Base-by-base conservation (phyloP, 2,329 filamentous ascomycete species). In the Penicillium sp. region DNA sequence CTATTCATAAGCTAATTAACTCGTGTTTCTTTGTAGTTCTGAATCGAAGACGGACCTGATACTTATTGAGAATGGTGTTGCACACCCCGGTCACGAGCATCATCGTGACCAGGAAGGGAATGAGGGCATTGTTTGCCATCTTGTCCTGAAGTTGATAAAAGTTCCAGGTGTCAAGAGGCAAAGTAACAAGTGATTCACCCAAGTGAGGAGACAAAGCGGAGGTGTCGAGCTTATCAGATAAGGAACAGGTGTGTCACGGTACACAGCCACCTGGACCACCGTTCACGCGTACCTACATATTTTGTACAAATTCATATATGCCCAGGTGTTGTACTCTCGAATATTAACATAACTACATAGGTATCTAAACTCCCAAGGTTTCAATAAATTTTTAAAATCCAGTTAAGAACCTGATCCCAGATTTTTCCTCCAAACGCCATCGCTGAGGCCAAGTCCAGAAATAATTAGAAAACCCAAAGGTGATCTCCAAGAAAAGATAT, bases 61-160 rank as follows among this genome's bases (percentile, higher is more conserved):
- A 97, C 73, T 99, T 99, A 65, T 93, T 97, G 68, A 99, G 82
- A 59, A 99, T 84, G 1, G 94, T 99, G 74, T 99, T 99, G 82
- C 91, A 96, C 59, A 96, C 91, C 60, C 93, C 93, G 25, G 93
- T 97, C 71, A 96, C 78, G 70, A 97, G 82, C 93, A 97, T 97
- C 90, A 97, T 95, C 67, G 82, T 88, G 74, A 97, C 91, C 61
- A 97, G 82, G 69, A 97, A 83, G 36, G 91, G 91, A 57, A 97
- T 84, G 53, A 91, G 72, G 36, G 84, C 84, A 72, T 84, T 85
- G 63, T 83, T 81, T 64, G 88, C 83, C 89, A 96, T 95, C 64
- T 46, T 56, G 45, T 40, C 56, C 43, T n/a, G n/a, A 11, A 17
- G n/a, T 22, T 31, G 19, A 22, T 33, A n/a, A 26, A 8, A 28